phyloP scores from a whole-genome alignment of 2,329 filamentous ascomycete species.

The Kalmusia sp. region DNA sequence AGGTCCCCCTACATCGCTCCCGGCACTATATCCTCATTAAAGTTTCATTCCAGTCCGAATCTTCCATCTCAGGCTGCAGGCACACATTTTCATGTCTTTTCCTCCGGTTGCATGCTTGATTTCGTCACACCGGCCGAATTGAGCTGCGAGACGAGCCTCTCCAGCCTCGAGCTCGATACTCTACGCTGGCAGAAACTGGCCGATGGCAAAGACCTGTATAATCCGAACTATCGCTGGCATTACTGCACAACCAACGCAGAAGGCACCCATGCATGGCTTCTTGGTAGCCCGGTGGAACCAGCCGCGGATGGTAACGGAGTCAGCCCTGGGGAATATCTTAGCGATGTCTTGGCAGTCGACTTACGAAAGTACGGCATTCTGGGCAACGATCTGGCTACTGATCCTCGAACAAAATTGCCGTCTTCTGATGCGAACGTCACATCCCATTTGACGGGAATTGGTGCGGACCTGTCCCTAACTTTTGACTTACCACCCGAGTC shows the following conservation, averaged over 20 bases:
- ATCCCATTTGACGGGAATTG: slow-evolving; percentile 69
- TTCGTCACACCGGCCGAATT: slow-evolving; percentile 92
- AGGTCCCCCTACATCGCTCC: slow-evolving; percentile 71
- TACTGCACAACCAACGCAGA: slow-evolving; percentile 97
- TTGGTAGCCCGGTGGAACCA: slow-evolving; percentile 86
- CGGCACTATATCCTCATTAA: slow-evolving; percentile 86
- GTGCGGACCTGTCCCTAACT: slow-evolving; percentile 81
- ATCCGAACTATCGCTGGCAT: slow-evolving; percentile 92
- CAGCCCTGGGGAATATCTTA: slow-evolving; percentile 87
- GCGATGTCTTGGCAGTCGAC: slow-evolving; percentile 93
- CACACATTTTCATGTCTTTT: slow-evolving; percentile 94
- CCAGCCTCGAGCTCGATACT: slow-evolving; percentile 83
- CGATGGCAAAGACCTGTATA: slow-evolving; percentile 93
- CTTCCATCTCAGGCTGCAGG: slow-evolving; percentile 89
- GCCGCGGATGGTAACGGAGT: slow-evolving; percentile 70
- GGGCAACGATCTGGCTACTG: slow-evolving; percentile 70
- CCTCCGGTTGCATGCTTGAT: slow-evolving; percentile 89
- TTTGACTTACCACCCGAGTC: slow-evolving; percentile 87
- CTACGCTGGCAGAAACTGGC: slow-evolving; percentile 94
- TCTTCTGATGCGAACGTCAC: slow-evolving; percentile 62
- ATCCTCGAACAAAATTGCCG: slow-evolving; percentile 51
- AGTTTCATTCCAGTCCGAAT: slow-evolving; percentile 86
- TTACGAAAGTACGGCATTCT: slow-evolving; percentile 89
- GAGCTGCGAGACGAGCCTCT: slow-evolving; percentile 89
- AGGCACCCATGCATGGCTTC: slow-evolving; percentile 93